Conservation (phyloP, 108 stramenopile genomes). For the Licmophora abbreviata region DNA sequence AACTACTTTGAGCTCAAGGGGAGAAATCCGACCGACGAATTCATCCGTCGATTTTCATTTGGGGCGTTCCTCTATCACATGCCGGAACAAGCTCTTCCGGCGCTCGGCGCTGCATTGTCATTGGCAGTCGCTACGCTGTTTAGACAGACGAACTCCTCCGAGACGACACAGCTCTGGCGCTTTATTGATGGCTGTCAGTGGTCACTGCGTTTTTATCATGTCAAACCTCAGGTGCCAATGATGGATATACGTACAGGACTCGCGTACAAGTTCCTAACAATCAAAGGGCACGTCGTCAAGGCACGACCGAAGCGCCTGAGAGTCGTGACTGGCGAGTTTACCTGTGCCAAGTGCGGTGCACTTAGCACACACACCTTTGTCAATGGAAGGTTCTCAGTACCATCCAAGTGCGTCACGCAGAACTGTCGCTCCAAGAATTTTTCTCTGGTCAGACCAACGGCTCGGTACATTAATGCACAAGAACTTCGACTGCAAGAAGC, state of each 20-base stretch:
- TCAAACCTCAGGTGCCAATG: slow-evolving; percentile 32
- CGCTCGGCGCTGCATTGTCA: slow-evolving; percentile 27
- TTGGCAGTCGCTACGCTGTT: slow-evolving; percentile 29
- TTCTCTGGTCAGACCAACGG: slow-evolving; percentile 59
- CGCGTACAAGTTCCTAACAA: slow-evolving; percentile 62
- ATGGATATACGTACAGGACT: slow-evolving; percentile 47
- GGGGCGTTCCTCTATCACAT: slow-evolving; percentile 43
- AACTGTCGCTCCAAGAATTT: slow-evolving; percentile 60
- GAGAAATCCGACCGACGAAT: slow-evolving; percentile 13
- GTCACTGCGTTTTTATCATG: slow-evolving; percentile 30
- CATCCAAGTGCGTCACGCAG: slow-evolving; percentile 54
- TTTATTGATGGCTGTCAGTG: slow-evolving; percentile 32
- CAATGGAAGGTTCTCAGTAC: slow-evolving; percentile 59
- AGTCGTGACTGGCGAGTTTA: slow-evolving; percentile 78
- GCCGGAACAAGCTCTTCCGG: slow-evolving; percentile 27
- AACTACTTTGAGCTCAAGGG: slow-evolving; percentile 34
- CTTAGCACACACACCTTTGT: slow-evolving; percentile 50
- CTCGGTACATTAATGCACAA: slow-evolving; percentile 88
- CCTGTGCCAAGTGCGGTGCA: slow-evolving; percentile 79
- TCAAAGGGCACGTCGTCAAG: slow-evolving; percentile 89
- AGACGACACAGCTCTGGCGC: slow-evolving; percentile 6
- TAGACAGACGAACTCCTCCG: slow-evolving; percentile 5
- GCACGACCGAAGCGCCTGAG: slow-evolving; percentile 84
- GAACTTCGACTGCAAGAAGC: slow-evolving; percentile 88
- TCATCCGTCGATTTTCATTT: slow-evolving; percentile 12